Percentiles rank a stretch among this genome's conserved stretches.
Evolutionary conservation across 2,329 filamentous ascomycete genomes (phyloP).

Genomic region (Paraconiothyrium brasiliense): DNA sequence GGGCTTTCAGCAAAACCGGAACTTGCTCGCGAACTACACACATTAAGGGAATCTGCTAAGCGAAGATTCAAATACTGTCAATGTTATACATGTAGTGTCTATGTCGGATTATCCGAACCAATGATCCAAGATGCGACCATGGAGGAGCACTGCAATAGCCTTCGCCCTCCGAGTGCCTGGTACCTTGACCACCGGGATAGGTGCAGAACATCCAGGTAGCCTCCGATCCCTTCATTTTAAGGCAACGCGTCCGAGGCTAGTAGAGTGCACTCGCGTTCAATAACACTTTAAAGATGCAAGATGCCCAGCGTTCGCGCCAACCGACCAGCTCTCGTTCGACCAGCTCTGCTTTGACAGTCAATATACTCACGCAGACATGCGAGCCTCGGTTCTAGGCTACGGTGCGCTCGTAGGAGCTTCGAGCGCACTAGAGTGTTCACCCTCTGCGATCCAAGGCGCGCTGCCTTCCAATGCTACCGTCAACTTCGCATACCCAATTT

Average conservation of each 20-base stretch:
- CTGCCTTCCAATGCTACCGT: constrained; percentile 49
- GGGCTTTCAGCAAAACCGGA: constrained; percentile 2
- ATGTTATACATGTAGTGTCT: not conserved
- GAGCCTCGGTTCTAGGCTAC: constrained; percentile 21
- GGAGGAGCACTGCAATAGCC: not conserved
- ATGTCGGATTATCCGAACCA: not conserved
- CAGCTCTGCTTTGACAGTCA: not conserved
- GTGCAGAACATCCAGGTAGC: constrained; percentile 10
- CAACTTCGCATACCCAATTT: constrained; percentile 44
- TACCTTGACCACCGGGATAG: constrained; percentile 8
- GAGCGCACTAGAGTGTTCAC: constrained; percentile 43
- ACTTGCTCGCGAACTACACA: not conserved
- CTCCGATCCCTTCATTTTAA: constrained; percentile 14
- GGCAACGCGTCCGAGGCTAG: constrained; percentile 9
- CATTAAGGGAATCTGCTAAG: not conserved
- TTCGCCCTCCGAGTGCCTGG: not conserved
- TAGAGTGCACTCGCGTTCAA: not conserved
- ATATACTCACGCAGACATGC: not conserved
- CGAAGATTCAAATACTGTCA: not conserved
- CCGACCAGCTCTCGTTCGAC: not conserved
- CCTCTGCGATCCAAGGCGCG: constrained; percentile 42
- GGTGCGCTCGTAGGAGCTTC: constrained; percentile 30
- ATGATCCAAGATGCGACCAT: not conserved
- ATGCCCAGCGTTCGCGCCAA: not conserved
- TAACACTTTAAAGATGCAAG: constrained; percentile 8